These are phyloP conservation scores for Laburnicola sp. DNA, from an alignment of 2,329 filamentous ascomycete species.

Conservation along the genomic window DNA sequence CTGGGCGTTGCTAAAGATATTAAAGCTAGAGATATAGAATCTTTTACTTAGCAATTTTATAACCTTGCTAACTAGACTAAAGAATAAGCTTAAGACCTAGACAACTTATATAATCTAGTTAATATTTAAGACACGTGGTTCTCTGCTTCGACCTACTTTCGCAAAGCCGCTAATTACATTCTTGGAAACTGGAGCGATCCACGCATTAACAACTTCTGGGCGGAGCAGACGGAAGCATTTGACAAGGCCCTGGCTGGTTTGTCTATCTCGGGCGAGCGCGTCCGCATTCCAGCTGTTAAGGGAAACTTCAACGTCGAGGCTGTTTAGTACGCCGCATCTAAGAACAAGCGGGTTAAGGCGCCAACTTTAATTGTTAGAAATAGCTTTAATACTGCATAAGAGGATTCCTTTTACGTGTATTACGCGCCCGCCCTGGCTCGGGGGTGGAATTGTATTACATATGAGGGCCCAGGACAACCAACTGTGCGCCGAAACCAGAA, in stretches of 20 bases:
- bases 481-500: slow-evolving; percentile 26
- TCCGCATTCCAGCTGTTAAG: neutral
- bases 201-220: neutral
- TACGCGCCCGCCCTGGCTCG: slow-evolving; percentile 31
- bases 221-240: neutral
- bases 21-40: slow-evolving; percentile 25
- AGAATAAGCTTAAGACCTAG: neutral
- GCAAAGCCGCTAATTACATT: slow-evolving; percentile 14
- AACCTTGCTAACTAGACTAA: slow-evolving; percentile 18
- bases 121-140: slow-evolving; percentile 8
- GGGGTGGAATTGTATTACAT: slow-evolving; percentile 40
- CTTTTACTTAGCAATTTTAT: slow-evolving; percentile 27
- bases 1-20: slow-evolving; percentile 35
- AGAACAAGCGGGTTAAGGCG: neutral
- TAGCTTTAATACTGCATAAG: slow-evolving; percentile 34
- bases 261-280: slow-evolving; percentile 1
- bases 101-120: neutral
- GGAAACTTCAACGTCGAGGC: neutral
- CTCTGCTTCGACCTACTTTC: slow-evolving; percentile 10
- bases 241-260: slow-evolving; percentile 5
- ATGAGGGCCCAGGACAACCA: slow-evolving; percentile 41
- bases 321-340: slow-evolving; percentile 1
- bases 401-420: slow-evolving; percentile 32
- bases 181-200: slow-evolving; percentile 7
- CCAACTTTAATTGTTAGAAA: slow-evolving; percentile 26